Evolutionary conservation across 306 rosid genomes (phyloP).

Genomic region (Oxytropis ochrocephala): DNA sequence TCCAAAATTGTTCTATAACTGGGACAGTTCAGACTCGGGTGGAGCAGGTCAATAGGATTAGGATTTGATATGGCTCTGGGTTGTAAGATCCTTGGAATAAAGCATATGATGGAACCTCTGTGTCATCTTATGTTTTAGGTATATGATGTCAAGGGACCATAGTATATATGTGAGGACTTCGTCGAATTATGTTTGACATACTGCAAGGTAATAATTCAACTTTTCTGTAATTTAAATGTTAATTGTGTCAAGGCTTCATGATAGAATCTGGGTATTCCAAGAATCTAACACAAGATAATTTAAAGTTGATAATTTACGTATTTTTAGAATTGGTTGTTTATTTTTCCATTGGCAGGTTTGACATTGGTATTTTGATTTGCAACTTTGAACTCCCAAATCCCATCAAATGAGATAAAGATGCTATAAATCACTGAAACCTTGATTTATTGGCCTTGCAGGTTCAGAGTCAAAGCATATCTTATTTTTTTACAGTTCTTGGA

Average conservation of each 20-base stretch:
- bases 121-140: not conserved
- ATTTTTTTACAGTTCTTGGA: not conserved
- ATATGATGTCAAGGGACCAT: not conserved
- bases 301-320: not conserved
- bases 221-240: not conserved
- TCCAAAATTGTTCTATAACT: not conserved
- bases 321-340: not conserved
- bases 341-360: not conserved
- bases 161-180: not conserved
- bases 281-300: not conserved
- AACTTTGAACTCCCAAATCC: not conserved
- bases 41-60: not conserved
- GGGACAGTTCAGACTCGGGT: not conserved
- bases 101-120: not conserved
- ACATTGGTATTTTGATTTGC: not conserved
- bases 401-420: not conserved
- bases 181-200: not conserved
- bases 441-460: conserved; percentile 15
- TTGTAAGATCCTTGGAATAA: not conserved
- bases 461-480: not conserved
- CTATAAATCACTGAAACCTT: conserved; percentile 14
- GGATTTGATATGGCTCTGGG: not conserved
- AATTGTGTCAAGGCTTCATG: not conserved
- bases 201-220: not conserved
- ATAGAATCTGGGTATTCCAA: not conserved